Percentiles rank a stretch among this genome's conserved stretches.
Evolutionary conservation across 768 basidiomycete genomes (phyloP).

Genomic region (Candolleomyces efflorescens): DNA sequence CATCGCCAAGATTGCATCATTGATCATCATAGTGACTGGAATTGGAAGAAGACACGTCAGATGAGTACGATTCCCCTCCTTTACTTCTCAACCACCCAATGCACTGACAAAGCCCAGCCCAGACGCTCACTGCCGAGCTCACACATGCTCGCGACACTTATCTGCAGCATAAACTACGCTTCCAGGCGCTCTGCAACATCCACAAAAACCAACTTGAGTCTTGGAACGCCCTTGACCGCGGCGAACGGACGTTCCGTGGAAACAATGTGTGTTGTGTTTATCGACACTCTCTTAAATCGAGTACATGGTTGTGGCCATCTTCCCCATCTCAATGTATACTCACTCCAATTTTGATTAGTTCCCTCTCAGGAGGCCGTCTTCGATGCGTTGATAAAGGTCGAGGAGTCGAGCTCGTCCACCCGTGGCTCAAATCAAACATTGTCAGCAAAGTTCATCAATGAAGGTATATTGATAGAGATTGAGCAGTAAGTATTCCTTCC

Average conservation of each 20-base stretch:
- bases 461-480: not conserved
- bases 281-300: not conserved
- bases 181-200: not conserved
- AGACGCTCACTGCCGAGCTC: not conserved
- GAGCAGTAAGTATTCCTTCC: not conserved
- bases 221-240: not conserved
- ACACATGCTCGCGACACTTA: not conserved
- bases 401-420: not conserved
- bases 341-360: not conserved
- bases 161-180: not conserved
- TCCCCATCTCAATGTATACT: not conserved
- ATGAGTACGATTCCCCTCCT: not conserved
- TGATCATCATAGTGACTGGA: not conserved
- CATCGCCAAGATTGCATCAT: constrained; percentile 23
- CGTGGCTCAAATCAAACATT: not conserved
- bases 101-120: not conserved
- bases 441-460: not conserved
- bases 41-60: not conserved
- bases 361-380: not conserved
- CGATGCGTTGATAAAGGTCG: not conserved
- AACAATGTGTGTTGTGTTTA: not conserved
- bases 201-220: not conserved
- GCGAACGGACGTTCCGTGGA: not conserved
- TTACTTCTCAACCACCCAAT: not conserved
- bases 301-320: not conserved